phyloP scores from a whole-genome alignment of 495 filamentous ascomycete species.

The Penicillium paxilli region DNA sequence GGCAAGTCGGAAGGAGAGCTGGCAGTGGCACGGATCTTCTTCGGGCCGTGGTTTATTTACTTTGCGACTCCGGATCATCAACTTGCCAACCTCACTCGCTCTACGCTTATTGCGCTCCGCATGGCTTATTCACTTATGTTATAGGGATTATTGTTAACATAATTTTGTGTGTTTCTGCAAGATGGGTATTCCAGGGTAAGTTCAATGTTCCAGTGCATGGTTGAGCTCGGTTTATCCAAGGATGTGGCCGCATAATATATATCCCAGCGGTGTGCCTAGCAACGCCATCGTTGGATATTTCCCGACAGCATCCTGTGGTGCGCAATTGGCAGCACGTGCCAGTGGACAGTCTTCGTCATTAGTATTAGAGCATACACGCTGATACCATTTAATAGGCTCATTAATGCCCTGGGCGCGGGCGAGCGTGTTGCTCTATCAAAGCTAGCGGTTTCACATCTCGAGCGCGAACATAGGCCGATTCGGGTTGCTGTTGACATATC shows the following conservation, averaged over 20 bases:
- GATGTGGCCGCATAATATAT: slow-evolving; percentile 8
- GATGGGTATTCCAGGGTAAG: slow-evolving; percentile 52
- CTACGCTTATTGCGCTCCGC: background rate
- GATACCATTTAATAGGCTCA: slow-evolving; percentile 58
- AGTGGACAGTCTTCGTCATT: too few relatives aligned
- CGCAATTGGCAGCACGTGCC: too few relatives aligned
- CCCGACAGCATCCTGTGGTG: too few relatives aligned
- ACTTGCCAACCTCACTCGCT: slow-evolving; percentile 9
- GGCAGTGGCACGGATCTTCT: slow-evolving; percentile 36
- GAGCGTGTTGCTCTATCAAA: slow-evolving; percentile 80
- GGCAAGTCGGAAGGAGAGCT: slow-evolving; percentile 12
- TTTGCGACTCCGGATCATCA: slow-evolving; percentile 11
- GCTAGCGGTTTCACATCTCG: slow-evolving; percentile 73
- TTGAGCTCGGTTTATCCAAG: too few relatives aligned
- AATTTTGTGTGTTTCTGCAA: slow-evolving; percentile 11
- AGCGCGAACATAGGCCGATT: slow-evolving; percentile 68
- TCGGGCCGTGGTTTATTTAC: slow-evolving; percentile 43
- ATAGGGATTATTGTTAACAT: slow-evolving; percentile 1
- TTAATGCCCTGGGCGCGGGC: slow-evolving; percentile 82
- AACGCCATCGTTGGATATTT: too few relatives aligned
- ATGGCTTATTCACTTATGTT: slow-evolving; percentile 9
- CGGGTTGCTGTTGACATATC: slow-evolving; percentile 92
- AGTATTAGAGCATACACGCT: background rate
- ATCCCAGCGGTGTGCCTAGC: background rate
- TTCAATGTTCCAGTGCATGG: too few relatives aligned